Evolutionary conservation across 495 filamentous ascomycete genomes (phyloP), one percentile per base, ranked within the genome.

Genomic region (Bathelium albidoporum): DNA sequence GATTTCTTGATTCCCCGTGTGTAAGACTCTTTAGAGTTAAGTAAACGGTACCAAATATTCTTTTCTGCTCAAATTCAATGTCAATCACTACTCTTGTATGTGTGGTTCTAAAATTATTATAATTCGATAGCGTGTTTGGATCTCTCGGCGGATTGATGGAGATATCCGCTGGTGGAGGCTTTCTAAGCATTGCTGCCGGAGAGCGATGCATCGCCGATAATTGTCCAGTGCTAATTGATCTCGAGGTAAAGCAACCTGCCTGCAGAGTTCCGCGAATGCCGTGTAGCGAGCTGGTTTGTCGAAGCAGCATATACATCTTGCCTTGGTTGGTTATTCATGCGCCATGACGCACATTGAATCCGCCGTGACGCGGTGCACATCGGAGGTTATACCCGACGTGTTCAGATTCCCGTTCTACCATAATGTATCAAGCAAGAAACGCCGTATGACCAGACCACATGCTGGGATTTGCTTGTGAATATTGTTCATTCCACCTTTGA

Each of bases 81-180:
- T 81, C 83, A 64, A 96, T 81, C 72, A 88, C 85, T 43, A 88
- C 87, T 12, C 81, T 85, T 12, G 89, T 90, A 74, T 96, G 89
- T 65, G 81, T 88, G 26, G 90, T 96, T 24, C 80, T 73, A 81
- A 89, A 96, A 55, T 85, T 83, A 73, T 88, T 83, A 76, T 96
- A 95, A 76, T 98, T 98, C 71, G 89, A 88, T 20, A 94, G 78
- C 29, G 93, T 96, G 72, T 92, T 96, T 16, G 92, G 92, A 74
- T 98, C 93, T 59, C 68, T 59, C 3, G 60, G 68, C 45, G 66
- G 65, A 45, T 67, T 62, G 3, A 69, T 67, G 39, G 66, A 62
- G 16, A 65, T 60, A 10, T 62, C 68, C 9, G 52, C 68, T 26
- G 49, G 49, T 28, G 24, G 49, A 28, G 49, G 49, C 24, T 11